These are phyloP conservation scores for Colletotrichum sp. DNA, from an alignment of 2,329 filamentous ascomycete species.

Conservation along the genomic window DNA sequence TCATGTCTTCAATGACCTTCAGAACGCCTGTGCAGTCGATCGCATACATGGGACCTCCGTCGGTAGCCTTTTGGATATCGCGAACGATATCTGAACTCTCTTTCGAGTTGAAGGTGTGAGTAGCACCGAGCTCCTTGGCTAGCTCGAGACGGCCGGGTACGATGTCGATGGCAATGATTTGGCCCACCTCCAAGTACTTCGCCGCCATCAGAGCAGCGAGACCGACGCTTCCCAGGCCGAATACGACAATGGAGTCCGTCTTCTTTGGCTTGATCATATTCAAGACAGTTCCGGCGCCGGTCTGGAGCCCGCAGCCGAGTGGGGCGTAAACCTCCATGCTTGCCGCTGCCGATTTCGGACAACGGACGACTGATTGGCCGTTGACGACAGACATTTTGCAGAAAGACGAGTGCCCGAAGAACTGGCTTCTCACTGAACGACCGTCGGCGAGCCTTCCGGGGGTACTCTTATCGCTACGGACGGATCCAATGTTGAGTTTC, in stretches of 20 bases:
- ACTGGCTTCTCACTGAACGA: constrained; percentile 86
- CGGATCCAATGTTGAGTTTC: constrained; percentile 70
- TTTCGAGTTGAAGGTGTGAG: constrained; percentile 93
- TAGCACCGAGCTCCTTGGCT: constrained; percentile 92
- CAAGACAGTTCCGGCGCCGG: constrained; percentile 92
- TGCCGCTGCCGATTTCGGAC: constrained; percentile 93
- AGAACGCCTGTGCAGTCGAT: constrained; percentile 99
- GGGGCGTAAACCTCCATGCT: constrained; percentile 64
- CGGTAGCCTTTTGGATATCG: constrained; percentile 94
- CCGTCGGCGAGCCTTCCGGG: constrained; percentile 94
- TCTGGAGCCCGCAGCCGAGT: constrained; percentile 97
- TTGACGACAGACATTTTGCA: constrained; percentile 98
- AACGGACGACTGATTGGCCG: constrained; percentile 93
- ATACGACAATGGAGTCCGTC: constrained; percentile 88
- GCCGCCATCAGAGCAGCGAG: constrained; percentile 88
- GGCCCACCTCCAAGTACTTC: constrained; percentile 81
- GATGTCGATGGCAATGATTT: constrained; percentile 76
- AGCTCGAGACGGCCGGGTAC: constrained; percentile 91
- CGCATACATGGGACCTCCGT: constrained; percentile 97
- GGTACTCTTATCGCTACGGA: constrained; percentile 77
- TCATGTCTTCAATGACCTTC: constrained; percentile 68
- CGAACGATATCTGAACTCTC: constrained; percentile 82
- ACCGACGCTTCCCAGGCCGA: constrained; percentile 95
- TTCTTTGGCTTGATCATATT: constrained; percentile 92
- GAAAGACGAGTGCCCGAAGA: constrained; percentile 99